phyloP scores from a whole-genome alignment of 139 green algal genomes.

The Raphidocelis subcapitata region DNA sequence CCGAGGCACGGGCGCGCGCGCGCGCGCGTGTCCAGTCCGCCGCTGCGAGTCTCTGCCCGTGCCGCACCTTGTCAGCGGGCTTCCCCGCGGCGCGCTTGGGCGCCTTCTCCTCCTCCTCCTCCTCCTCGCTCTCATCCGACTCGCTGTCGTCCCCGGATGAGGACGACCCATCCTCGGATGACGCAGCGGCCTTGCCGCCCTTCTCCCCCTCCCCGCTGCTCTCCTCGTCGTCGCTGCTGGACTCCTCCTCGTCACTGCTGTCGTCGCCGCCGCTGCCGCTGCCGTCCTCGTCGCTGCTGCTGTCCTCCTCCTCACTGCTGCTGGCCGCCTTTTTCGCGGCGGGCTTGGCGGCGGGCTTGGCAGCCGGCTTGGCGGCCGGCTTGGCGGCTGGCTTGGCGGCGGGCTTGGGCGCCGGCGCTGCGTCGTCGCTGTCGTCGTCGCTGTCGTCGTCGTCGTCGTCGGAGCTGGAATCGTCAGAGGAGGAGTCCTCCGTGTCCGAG shows the following conservation, averaged over 20 bases:
- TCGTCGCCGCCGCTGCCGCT: not conserved
- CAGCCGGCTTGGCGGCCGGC: conserved; percentile 16
- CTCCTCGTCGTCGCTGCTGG: no score
- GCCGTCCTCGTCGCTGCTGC: conserved; percentile 11
- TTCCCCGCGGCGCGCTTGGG: conserved; percentile 13
- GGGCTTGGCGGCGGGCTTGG: not conserved
- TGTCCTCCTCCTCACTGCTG: conserved; percentile 20
- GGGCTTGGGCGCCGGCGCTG: not conserved
- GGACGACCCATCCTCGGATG: not conserved
- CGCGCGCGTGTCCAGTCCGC: no score
- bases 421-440: not conserved
- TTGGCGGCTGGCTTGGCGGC: not conserved
- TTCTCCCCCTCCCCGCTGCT: no score
- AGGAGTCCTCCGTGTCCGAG: not conserved
- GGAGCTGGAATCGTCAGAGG: not conserved
- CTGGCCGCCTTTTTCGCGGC: not conserved
- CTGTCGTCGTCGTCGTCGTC: not conserved
- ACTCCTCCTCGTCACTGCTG: no score
- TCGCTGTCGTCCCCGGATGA: not conserved
- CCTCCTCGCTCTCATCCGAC: conserved; percentile 16
- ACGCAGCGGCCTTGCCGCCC: no score
- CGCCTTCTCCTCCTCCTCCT: conserved; percentile 1
- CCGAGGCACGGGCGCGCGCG: no score
- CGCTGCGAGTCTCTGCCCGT: no score
- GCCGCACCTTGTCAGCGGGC: conserved; percentile 3